Percentiles rank a stretch among this genome's conserved stretches.
These are phyloP conservation scores for Penicillium sp. DNA, from an alignment of 2,329 filamentous ascomycete species.

Conservation along the genomic window DNA sequence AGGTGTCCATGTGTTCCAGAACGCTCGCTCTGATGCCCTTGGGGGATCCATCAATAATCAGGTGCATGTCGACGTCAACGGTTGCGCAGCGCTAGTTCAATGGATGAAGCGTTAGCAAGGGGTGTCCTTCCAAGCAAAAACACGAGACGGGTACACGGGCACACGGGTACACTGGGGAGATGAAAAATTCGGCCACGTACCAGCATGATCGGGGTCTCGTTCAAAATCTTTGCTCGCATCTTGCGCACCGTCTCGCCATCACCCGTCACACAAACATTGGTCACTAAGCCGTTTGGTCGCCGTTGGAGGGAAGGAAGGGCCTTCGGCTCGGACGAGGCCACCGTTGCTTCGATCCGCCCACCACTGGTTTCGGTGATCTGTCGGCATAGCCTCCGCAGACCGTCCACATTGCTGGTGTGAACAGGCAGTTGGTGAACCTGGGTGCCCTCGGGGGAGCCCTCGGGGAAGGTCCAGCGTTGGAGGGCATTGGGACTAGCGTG, in stretches of 20 bases:
- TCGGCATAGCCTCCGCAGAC: constrained; percentile 77
- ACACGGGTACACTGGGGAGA: no score
- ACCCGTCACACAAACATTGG: constrained; percentile 89
- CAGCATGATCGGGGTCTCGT: constrained; percentile 88
- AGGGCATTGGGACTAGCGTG: constrained; percentile 88
- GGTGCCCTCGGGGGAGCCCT: constrained; percentile 80
- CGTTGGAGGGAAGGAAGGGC: constrained; percentile 55
- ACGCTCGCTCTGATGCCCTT: constrained; percentile 75
- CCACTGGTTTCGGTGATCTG: constrained; percentile 73
- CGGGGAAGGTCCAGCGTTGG: constrained; percentile 90
- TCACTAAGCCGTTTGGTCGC: constrained; percentile 65
- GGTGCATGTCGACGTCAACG: constrained; percentile 88
- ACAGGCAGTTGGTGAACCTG: constrained; percentile 90
- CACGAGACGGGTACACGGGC: constrained; percentile 10
- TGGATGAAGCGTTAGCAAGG: constrained; percentile 25
- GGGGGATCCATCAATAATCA: constrained; percentile 76
- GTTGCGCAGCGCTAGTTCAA: constrained; percentile 77
- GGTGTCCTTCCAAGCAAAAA: constrained; percentile 6
- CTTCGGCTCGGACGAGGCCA: constrained; percentile 81
- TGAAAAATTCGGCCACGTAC: constrained; percentile 62
- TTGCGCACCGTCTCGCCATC: constrained; percentile 85
- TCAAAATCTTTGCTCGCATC: constrained; percentile 86
- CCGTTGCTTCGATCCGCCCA: constrained; percentile 79
- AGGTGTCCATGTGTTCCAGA: constrained; percentile 81
- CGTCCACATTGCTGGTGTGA: constrained; percentile 82